A percentile compares a stretch with the other conserved stretches of the same genome.
These are phyloP conservation scores for Fusarium protoensiforme DNA, from an alignment of 2,329 filamentous ascomycete species.

Conservation along the genomic window DNA sequence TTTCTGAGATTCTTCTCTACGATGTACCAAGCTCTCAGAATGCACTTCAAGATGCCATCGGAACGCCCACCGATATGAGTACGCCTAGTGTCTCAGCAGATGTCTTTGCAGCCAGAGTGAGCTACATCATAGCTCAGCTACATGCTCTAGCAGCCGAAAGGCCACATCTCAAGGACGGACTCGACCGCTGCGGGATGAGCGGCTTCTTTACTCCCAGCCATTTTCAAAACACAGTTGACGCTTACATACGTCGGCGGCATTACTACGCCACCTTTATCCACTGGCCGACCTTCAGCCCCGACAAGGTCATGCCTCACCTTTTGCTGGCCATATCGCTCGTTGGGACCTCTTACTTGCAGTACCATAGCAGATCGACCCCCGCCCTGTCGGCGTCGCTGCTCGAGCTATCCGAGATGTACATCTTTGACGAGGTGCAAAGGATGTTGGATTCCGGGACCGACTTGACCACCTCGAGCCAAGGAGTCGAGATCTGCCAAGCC, in stretches of 20 bases:
- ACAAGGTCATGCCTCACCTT: constrained; percentile 8
- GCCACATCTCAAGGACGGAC: constrained; percentile 4
- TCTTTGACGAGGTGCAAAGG: constrained; percentile 16
- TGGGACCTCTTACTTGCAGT: constrained; percentile 8
- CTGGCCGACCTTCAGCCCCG: constrained; percentile 31
- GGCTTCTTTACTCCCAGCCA: constrained; percentile 7
- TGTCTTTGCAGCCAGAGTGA: background rate
- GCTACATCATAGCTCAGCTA: background rate
- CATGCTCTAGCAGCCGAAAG: background rate
- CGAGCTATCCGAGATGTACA: constrained; percentile 20
- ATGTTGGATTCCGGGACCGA: background rate
- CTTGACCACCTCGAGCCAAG: background rate
- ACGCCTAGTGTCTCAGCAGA: background rate
- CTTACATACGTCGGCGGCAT: constrained; percentile 15
- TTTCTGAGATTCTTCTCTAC: constrained; percentile 15
- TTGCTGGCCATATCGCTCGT: constrained; percentile 6
- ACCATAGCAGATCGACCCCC: background rate
- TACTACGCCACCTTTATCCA: constrained; percentile 18
- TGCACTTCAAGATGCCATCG: rapidly evolving
- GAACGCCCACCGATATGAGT: background rate
- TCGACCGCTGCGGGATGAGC: background rate
- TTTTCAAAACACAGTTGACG: constrained; percentile 7
- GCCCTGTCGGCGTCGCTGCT: background rate
- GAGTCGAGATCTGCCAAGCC: constrained; percentile 27
- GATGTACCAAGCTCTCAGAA: background rate